Evolutionary conservation across 176 grass and related monocot genomes (phyloP), one percentile per base, ranked within the genome.

Genomic region (Urochloa ruziziensis): DNA sequence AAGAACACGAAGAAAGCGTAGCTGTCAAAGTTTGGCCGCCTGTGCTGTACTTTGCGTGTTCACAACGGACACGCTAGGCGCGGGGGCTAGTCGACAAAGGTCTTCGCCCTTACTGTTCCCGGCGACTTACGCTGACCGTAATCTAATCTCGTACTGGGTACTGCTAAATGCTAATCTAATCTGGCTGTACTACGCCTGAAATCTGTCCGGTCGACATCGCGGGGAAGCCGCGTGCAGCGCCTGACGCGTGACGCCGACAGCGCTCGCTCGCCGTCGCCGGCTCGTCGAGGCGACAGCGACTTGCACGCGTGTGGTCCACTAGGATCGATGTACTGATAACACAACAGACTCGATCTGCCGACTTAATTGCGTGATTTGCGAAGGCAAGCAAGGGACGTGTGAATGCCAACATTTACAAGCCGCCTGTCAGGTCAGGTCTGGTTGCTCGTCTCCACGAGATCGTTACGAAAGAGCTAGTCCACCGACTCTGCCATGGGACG

Each of bases 211-310:
- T 14, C 40, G 19, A 3, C 17, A 58, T 44, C 61, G 24, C 11
- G 61, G 23, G 29, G 12, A 61, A n/a, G 67, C 27, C 37, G 60
- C 72, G 49, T 66, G 48, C 48, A 47, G 46, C 62, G 81, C 44
- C 48, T 67, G 48, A 6, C 53, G 74, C 40, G 34, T 85, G 65
- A 70, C 4, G 14, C 52, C n/a, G 84, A 79, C 66, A 79, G 25
- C n/a, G 39, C 36, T 35, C 79, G 8, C n/a, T n/a, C n/a, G 7
- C 37, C n/a, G n/a, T 25, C 54, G 33, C 78, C 10, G 39, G 19
- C 11, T 47, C 37, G 39, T 25, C 29, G 14, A 35, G 25, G 7
- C 2, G 32, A 33, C 49, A 11, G 67, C 42, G 60, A 33, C 61
- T 8, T 61, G 13, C 23, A 35, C 16, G 64, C 16, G 75, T 10